Conservation (phyloP, 2,329 filamentous ascomycete genomes). For the Lachnellula willkommii region DNA sequence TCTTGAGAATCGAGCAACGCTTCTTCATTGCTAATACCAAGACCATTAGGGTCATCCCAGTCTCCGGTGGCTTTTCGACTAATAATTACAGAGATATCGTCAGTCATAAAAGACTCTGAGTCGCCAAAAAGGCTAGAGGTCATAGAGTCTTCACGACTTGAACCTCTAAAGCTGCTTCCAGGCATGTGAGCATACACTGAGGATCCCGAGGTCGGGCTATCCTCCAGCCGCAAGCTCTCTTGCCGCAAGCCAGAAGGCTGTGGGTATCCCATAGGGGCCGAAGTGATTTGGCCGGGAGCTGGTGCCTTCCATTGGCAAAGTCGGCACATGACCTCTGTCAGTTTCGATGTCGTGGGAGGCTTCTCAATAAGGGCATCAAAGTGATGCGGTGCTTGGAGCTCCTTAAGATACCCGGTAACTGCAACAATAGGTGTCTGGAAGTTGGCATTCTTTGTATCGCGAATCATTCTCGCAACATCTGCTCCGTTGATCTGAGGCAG, state of each 20-base stretch:
- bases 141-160: conserved; percentile 83
- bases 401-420: conserved; percentile 96
- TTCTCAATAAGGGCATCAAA: conserved; percentile 96
- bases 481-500: conserved; percentile 91
- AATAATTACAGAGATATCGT: conserved; percentile 72
- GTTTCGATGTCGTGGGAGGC: conserved; percentile 85
- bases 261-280: conserved; percentile 49
- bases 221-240: conserved; percentile 59
- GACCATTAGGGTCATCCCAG: conserved; percentile 71
- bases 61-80: conserved; percentile 69
- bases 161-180: conserved; percentile 71
- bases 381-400: conserved; percentile 88
- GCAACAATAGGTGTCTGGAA: conserved; percentile 92
- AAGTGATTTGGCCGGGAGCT: conserved; percentile 40
- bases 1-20: conserved; percentile 31
- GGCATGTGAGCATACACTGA: conserved; percentile 69
- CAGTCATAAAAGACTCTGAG: conserved; percentile 69
- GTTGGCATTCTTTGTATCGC: conserved; percentile 93
- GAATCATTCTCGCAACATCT: conserved; percentile 95
- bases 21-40: conserved; percentile 67
- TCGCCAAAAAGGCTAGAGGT: conserved; percentile 85
- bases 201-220: conserved; percentile 67
- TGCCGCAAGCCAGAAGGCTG: conserved; percentile 62
- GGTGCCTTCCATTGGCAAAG: conserved; percentile 93
- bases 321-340: conserved; percentile 80